Base-by-base conservation (phyloP, 805 yeast genomes). In the Maudiozyma turicensis region DNA sequence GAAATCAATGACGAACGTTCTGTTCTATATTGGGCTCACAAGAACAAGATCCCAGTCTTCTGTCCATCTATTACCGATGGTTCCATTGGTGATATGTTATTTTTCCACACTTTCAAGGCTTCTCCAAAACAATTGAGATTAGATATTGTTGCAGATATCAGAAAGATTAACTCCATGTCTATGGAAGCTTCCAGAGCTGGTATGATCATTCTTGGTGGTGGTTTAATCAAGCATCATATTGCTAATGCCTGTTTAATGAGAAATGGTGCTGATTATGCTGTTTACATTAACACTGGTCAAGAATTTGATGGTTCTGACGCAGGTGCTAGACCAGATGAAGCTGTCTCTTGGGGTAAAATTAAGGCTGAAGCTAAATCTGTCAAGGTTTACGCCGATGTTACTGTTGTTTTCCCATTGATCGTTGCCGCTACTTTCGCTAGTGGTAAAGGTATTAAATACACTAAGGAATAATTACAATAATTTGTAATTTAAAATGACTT, bases 231-330 rank as follows among this genome's bases (percentile, higher is more conserved):
- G 71, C 99, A 93, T 66, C 99, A 93, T 65, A 93, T 93, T 58
- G 90, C 95, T 60, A 93, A 93, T 63, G 99, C 99, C 11, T 91
- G 98, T 65, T 74, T 93, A 58, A 93, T 93, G 99, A 84, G 99
- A 74, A 95, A 93, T 60, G 99, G 99, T 61, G 99, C 99, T 26
- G 99, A 93, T 66, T 88, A 83, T 64, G 98, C 99, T 6, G 96
- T 93, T 15, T 93, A 80, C 69, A 91, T 93, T 66, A 93, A 93
- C 69, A 93, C 99, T 13, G 99, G 96, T 44, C 98, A 93, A 71
- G 99, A 93, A 66, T 93, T 89, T 60, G 99, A 93, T 64, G 99
- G 99, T 44, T 87, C 96, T 28, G 99, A 93, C 68, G 98, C 99
- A 9, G 99, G 99, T 55, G 99, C 99, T 6, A 80, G 99, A 66